phyloP scores from a whole-genome alignment of 306 rosid species.

The Boehmeria nivea region DNA sequence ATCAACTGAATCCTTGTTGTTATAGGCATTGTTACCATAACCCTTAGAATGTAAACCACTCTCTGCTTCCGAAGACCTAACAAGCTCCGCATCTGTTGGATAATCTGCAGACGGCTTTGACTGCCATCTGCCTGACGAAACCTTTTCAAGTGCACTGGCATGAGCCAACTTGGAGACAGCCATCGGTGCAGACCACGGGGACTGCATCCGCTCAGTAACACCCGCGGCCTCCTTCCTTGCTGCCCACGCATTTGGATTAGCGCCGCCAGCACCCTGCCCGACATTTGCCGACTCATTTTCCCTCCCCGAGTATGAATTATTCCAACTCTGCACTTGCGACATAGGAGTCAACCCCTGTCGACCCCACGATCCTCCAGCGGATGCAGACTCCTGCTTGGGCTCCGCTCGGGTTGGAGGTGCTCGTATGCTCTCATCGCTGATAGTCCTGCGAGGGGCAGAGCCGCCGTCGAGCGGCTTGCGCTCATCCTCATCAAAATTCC shows the following conservation, averaged over 20 bases:
- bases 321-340: conserved; percentile 41
- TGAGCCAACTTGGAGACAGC: conserved; percentile 82
- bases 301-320: no score
- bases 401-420: conserved; percentile 39
- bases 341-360: conserved; percentile 41
- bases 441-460: conserved; percentile 58
- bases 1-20: conserved; percentile 34
- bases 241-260: conserved; percentile 68
- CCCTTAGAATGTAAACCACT: conserved; percentile 29
- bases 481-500: conserved; percentile 97
- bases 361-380: conserved; percentile 46
- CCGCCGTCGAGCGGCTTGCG: conserved; percentile 81
- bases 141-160: conserved; percentile 91
- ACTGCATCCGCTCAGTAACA: conserved; percentile 39
- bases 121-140: conserved; percentile 95
- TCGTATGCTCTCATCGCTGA: conserved; percentile 64
- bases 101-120: conserved; percentile 45
- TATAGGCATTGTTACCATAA: conserved; percentile 27
- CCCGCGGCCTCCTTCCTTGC: conserved; percentile 67
- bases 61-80: no score
- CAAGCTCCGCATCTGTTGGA: no score
- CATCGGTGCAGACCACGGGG: conserved; percentile 59
- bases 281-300: conserved; percentile 36
- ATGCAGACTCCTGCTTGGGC: conserved; percentile 45
- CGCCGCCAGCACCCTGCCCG: conserved; percentile 44